Evolutionary conservation across 2,329 filamentous ascomycete species (phyloP), one percentile per base, ranked within the genome.

Genomic region (Westerdykella ornata): DNA sequence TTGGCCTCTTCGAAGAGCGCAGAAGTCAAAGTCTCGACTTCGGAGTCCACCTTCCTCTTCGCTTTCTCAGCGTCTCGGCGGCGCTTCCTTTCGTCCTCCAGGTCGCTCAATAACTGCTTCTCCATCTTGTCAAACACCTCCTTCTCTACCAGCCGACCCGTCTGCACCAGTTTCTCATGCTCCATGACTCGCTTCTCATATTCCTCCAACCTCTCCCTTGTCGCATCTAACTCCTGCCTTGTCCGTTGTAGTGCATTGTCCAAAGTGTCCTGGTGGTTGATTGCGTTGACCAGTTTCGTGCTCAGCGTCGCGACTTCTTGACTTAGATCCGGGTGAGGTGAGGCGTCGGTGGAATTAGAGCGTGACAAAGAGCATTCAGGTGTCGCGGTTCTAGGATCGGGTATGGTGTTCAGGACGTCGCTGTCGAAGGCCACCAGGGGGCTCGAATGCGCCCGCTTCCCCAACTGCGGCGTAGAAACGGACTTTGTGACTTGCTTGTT

Each of bases 1-100:
- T 98, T 97, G 37, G 92, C 92, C 72, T 98, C 90, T 62, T 97
- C 88, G 49, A 98, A 98, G n/a, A 98, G 75, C 19, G 88, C 88
- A 1, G 88, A 82, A 0, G 92, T 97, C 49, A 98, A 68, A 39
- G 81, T 86, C 68, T 97, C 92, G 35, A 98, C 71, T 66, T 98
- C 92, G 53, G 85, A 82, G 64, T 98, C 92, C 20, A 96, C 95
- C 48, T 82, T 82, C 65, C 84, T 86, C 72, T 92, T 95, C 42
- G 87, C 85, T 62, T 67, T 67, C 45, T 75, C 72, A 11, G 70
- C 70, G 5, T 59, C 62, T 7, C 62, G 60, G 37, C 69, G 56
- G 34, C 64, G 61, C 31, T 63, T 61, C 30, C 60, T 57, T 46
- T 73, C 71, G 33, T 67, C 61, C 17, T 60, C 57, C 37, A 74